Evolutionary conservation across 1,284 basidiomycete genomes (phyloP), one percentile per base, ranked within the genome.

Genomic region (Cryptococcus sp.): DNA sequence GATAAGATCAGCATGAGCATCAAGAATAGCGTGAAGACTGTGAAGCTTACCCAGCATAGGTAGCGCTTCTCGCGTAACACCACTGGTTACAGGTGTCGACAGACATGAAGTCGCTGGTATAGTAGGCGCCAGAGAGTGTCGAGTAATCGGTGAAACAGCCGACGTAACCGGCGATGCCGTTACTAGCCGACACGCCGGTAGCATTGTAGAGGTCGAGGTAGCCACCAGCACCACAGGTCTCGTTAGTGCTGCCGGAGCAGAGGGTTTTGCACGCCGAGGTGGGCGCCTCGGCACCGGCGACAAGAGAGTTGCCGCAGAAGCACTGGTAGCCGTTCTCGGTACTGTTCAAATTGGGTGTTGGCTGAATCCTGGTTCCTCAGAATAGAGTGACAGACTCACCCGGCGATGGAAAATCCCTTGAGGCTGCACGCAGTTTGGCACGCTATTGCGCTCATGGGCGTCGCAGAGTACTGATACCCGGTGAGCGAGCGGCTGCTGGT

Each of bases 81-180:
- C 56, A 60, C 12, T 48, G 48, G 9, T 52, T 53, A 50, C 64
- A 65, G 35, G 52, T 53, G 46, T 63, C 54, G 40, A 55, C 59
- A 15, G 59, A 57, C 60, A 65, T 64, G 44, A 43, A 55, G 16
- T 59, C 52, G 45, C 52, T 53, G 43, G 48, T 49, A 53, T 61
- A 65, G 11, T 56, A 59, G 46, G 46, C 47, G 50, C 59, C 58
- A 44, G 52, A 57, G 38, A 65, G 56, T 24, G 45, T 42, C 35
- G 46, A 45, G 33, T 60, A 43, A 44, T 67, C 66, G 42, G 56
- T 60, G 58, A 52, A 67, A 56, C 66, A 67, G 23, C 66, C 66
- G 13, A 53, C 45, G 51, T 63, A 64, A 12, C 63, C 62, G 21
- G 40, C 12, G 18, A 58, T 47, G 49, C 56, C 55, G 40, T 59